These are phyloP conservation scores for Talaromyces sp. DNA, from an alignment of 2,329 filamentous ascomycete species.

Conservation along the genomic window DNA sequence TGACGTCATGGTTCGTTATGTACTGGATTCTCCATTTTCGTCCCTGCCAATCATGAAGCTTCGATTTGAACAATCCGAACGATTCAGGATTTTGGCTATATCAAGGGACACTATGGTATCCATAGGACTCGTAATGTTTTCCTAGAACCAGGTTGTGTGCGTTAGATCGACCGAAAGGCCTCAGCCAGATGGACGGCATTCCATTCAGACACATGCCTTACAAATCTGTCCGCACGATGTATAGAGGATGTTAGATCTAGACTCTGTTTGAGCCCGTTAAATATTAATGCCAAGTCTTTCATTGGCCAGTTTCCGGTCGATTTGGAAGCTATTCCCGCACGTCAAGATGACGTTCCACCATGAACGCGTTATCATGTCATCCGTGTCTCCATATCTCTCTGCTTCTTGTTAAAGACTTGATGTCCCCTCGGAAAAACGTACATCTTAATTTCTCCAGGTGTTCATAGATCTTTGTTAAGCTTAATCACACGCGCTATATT, in stretches of 20 bases:
- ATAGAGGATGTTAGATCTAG: background rate
- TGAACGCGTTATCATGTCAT: constrained; percentile 1
- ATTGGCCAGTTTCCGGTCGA: background rate
- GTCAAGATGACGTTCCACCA: constrained; percentile 4
- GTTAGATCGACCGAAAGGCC: background rate
- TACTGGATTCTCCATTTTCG: background rate
- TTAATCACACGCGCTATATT: background rate
- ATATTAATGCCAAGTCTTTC: background rate
- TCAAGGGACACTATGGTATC: background rate
- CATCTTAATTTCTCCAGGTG: background rate
- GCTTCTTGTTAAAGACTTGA: background rate
- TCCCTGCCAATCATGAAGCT: background rate
- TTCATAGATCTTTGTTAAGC: background rate
- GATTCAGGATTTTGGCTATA: background rate
- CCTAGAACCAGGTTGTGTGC: background rate
- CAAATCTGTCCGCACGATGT: background rate
- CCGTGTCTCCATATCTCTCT: background rate
- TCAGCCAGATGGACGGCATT: background rate
- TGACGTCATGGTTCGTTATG: background rate
- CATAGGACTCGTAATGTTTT: background rate
- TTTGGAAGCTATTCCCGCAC: background rate
- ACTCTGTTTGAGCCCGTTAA: background rate
- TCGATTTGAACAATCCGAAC: background rate
- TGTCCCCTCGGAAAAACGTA: background rate
- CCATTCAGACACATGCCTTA: background rate